Evolutionary conservation across 768 basidiomycete species (phyloP).

Genomic region (Macrocybe gigantea): DNA sequence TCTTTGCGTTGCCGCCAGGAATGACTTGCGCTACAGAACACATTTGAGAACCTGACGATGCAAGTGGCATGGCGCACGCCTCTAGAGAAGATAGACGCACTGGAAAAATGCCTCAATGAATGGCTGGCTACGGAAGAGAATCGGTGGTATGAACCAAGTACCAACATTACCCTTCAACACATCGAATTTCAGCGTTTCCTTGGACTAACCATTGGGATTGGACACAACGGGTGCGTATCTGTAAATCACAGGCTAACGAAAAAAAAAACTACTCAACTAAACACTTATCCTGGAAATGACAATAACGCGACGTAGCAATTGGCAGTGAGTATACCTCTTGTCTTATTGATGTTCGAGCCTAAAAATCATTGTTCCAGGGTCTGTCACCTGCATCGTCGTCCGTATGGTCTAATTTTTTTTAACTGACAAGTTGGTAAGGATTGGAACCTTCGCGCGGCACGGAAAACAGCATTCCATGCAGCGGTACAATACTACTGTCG

Average conservation of each 20-base stretch:
- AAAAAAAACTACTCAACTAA: too few species aligned
- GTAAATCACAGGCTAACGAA: not conserved
- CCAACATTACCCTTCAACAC: conserved; percentile 54
- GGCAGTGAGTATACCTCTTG: conserved; percentile 12
- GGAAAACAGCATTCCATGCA: conserved; percentile 76
- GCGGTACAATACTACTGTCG: conserved; percentile 69
- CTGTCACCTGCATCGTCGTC: too few species aligned
- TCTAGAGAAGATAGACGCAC: conserved; percentile 60
- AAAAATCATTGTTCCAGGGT: too few species aligned
- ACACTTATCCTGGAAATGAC: not conserved
- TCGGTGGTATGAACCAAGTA: conserved; percentile 70
- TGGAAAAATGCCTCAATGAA: conserved; percentile 61
- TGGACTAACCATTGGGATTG: conserved; percentile 63
- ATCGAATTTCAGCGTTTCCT: conserved; percentile 64
- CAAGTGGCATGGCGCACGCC: conserved; percentile 77
- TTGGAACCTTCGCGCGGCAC: conserved; percentile 56
- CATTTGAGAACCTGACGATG: conserved; percentile 59
- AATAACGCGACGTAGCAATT: conserved; percentile 7
- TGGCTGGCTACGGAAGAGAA: conserved; percentile 80
- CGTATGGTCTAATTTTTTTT: not conserved
- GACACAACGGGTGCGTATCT: conserved; percentile 38
- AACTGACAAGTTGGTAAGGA: conserved; percentile 29
- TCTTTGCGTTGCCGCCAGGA: not conserved
- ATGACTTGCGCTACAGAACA: conserved; percentile 41
- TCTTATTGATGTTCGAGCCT: not conserved